A percentile compares a stretch with the other conserved stretches of the same genome.
These are phyloP conservation scores for Lasiosphaeris hirsuta DNA, from an alignment of 495 filamentous ascomycete species.

Conservation along the genomic window DNA sequence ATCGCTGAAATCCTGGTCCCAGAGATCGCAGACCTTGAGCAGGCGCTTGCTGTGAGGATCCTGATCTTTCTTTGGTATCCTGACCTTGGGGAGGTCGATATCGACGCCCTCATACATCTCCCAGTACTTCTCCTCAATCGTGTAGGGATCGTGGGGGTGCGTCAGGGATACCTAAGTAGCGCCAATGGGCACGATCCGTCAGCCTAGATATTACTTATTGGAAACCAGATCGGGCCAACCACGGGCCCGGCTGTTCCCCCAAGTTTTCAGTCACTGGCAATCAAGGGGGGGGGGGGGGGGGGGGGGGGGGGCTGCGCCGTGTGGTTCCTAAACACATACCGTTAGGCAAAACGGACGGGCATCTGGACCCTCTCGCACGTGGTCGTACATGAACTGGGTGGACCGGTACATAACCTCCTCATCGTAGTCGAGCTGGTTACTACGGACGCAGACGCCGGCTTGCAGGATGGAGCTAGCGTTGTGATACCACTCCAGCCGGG, in stretches of 20 bases:
- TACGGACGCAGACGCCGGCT: constrained; percentile 75
- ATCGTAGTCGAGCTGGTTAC: constrained; percentile 92
- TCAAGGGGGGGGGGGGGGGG: not conserved
- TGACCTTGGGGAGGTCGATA: constrained; percentile 71
- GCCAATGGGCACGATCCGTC: constrained; percentile 4
- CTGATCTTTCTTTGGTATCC: constrained; percentile 70
- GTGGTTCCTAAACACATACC: constrained; percentile 26
- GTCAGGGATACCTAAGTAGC: constrained; percentile 67
- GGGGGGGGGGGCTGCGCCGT: not conserved
- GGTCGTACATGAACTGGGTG: constrained; percentile 78
- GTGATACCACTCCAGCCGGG: constrained; percentile 85
- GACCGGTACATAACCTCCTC: constrained; percentile 88
- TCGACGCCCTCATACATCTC: constrained; percentile 84
- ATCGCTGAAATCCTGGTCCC: constrained; percentile 69
- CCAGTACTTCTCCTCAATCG: constrained; percentile 85
- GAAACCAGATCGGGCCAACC: not conserved
- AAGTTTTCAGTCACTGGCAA: no score
- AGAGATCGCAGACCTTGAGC: constrained; percentile 75
- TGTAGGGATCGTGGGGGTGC: constrained; percentile 89
- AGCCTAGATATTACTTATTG: constrained; percentile 4
- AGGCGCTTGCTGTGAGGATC: constrained; percentile 79
- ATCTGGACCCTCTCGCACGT: constrained; percentile 64
- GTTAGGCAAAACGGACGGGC: constrained; percentile 81
- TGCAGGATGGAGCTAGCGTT: constrained; percentile 87
- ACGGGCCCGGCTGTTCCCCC: no score